A percentile compares a stretch with the other conserved stretches of the same genome.
These are phyloP conservation scores for Tolypocladium nubicola DNA, from an alignment of 2,329 filamentous ascomycete genomes.

Conservation along the genomic window DNA sequence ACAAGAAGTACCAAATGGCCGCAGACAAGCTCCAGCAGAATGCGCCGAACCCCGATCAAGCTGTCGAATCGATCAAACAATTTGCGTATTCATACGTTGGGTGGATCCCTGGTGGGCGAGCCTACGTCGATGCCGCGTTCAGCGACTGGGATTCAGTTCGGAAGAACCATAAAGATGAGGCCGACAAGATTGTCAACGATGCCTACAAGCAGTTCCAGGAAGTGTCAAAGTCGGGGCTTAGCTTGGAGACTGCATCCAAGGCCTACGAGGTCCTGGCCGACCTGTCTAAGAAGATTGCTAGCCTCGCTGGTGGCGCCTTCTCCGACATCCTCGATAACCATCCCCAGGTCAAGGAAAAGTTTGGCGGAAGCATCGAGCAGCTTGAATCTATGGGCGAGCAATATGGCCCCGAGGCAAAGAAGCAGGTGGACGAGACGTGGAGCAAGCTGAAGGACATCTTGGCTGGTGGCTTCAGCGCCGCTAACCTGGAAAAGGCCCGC, in stretches of 20 bases:
- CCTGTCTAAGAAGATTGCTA: constrained; percentile 46
- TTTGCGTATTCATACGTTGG: constrained; percentile 58
- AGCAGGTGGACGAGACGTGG: background rate
- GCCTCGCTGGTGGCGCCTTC: constrained; percentile 23
- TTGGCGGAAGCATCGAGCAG: background rate
- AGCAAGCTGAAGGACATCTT: background rate
- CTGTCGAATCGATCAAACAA: constrained; percentile 53
- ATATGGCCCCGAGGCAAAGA: background rate
- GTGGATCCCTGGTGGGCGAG: constrained; percentile 60
- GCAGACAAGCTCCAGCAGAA: constrained; percentile 49
- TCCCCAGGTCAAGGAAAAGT: background rate
- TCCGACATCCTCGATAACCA: background rate
- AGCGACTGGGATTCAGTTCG: constrained; percentile 61
- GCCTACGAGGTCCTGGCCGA: constrained; percentile 54
- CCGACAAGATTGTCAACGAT: background rate
- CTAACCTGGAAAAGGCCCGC: background rate
- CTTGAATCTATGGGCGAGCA: background rate
- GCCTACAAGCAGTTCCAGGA: background rate
- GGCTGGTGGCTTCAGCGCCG: background rate
- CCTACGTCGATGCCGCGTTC: constrained; percentile 60
- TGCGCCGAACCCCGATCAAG: constrained; percentile 56
- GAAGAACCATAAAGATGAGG: constrained; percentile 36
- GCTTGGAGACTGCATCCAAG: constrained; percentile 49
- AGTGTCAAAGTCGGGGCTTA: constrained; percentile 32
- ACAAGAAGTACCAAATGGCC: constrained; percentile 49